These are phyloP conservation scores for Populus euphratica DNA, from an alignment of 345 rosid genomes.

Conservation along the genomic window DNA sequence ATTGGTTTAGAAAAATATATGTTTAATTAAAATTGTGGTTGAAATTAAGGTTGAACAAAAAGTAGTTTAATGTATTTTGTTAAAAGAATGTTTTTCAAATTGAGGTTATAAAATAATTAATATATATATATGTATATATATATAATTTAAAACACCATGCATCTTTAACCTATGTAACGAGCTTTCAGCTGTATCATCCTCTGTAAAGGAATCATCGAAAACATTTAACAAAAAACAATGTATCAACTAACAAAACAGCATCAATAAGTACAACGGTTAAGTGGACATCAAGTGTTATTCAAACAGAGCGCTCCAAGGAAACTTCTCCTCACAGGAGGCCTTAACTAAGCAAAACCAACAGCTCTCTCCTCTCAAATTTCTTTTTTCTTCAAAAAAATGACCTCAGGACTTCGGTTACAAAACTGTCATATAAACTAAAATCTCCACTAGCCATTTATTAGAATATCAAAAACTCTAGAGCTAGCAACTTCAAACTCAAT, in stretches of 20 bases:
- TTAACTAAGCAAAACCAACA: background rate
- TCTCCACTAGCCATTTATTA: background rate
- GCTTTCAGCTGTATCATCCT: too few relatives aligned
- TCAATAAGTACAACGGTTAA: background rate
- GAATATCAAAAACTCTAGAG: background rate
- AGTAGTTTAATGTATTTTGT: too few relatives aligned
- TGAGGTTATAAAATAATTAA: too few relatives aligned
- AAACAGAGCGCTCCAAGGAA: background rate
- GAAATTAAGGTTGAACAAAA: too few relatives aligned
- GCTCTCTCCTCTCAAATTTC: background rate
- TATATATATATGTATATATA: too few relatives aligned
- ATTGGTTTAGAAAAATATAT: too few relatives aligned
- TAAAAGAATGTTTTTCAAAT: too few relatives aligned
- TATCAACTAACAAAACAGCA: background rate
- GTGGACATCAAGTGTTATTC: background rate
- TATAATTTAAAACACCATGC: too few relatives aligned
- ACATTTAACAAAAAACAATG: background rate
- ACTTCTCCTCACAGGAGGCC: background rate
- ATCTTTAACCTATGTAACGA: too few relatives aligned
- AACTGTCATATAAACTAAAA: background rate
- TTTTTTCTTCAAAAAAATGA: background rate
- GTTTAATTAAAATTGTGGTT: too few relatives aligned
- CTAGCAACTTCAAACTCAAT: background rate
- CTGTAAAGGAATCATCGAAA: slow-evolving; percentile 39
- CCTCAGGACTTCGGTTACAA: background rate